Evolutionary conservation across 139 green algal genomes (phyloP), one percentile per base, ranked within the genome.

Genomic region (Choricystis sp.): DNA sequence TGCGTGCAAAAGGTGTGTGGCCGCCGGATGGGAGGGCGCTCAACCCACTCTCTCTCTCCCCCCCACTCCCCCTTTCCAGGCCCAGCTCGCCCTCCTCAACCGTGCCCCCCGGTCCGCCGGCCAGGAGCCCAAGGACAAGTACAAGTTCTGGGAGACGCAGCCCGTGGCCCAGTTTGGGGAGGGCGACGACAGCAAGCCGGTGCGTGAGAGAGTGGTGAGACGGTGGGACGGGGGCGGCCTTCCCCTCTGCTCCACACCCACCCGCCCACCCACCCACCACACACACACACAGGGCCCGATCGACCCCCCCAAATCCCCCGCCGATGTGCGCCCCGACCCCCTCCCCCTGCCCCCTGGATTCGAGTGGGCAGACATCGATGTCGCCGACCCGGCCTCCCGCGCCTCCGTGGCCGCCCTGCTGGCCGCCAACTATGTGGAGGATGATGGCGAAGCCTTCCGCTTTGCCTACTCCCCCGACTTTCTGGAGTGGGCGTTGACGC

Each of bases 361-460:
- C 62, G 78, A 90, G 63, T 98, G 92, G 92, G 87, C 78, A 69
- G 77, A 73, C 0, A 95, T 87, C 71, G 79, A 97, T 70, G 69
- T 96, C 14, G 69, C 69, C 14, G 77, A 92, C 21, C 74, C 84
- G 1, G 30, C 59, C 1, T 73, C 76, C 27, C 66, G 78, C 21
- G 63, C 82, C 21, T 82, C 92, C 73, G 78, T 88, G 60, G 96
- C 94, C 72, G 79, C 86, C 29, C 77, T 98, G 56, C 78, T 98
- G 61, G 79, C 75, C 26, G 74, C 82, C 22, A 95, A 98, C 77
- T 98, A 98, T 65, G 91, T 98, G 40, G 89, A 97, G 73, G 92
- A 98, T 62, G 92, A 97, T 69, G 92, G 97, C 66, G 86, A 86
- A 68, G 97, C 97, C 90, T 98, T 98, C 74, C 78, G 86, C 28